A percentile compares a stretch with the other conserved stretches of the same genome.
Conservation (phyloP, 192 early-diverging fungal species). For the Backusella mclennaniae region DNA sequence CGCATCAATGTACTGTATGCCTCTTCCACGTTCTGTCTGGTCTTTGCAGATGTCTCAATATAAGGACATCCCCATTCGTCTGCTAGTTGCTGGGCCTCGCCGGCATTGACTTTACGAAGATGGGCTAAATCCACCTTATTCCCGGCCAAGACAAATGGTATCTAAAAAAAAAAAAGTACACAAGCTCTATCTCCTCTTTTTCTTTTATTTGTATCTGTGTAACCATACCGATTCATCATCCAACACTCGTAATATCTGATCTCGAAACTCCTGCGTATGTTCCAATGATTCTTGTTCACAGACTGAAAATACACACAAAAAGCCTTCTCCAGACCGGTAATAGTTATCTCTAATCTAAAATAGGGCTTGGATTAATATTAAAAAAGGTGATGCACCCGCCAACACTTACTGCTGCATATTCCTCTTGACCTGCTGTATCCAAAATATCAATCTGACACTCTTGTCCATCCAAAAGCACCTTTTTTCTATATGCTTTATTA, state of each 20-base stretch:
- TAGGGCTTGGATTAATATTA: background rate
- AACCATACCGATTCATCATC: conserved; percentile 66
- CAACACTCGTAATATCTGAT: conserved; percentile 82
- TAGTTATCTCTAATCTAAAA: conserved; percentile 80
- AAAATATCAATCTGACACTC: conserved; percentile 90
- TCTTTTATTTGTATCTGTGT: background rate
- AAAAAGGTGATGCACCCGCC: background rate
- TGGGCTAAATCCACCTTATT: conserved; percentile 72
- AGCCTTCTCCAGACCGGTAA: conserved; percentile 83
- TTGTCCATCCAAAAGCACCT: conserved; percentile 65
- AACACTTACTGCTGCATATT: conserved; percentile 76
- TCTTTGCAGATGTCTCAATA: conserved; percentile 74
- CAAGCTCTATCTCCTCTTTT: background rate
- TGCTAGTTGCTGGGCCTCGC: conserved; percentile 58
- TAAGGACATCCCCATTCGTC: conserved; percentile 70
- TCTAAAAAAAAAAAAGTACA: conserved; percentile 26
- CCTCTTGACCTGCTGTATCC: conserved; percentile 89
- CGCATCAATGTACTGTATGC: conserved; percentile 73
- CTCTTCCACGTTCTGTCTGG: conserved; percentile 79
- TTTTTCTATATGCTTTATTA: conserved; percentile 72
- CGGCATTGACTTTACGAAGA: conserved; percentile 57
- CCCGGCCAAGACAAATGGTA: conserved; percentile 82
- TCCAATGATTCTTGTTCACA: conserved; percentile 78
- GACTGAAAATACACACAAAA: conserved; percentile 82
- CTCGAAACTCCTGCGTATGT: conserved; percentile 81